Evolutionary conservation across 2,329 filamentous ascomycete species (phyloP).

Genomic region (Fusarium anguioides): DNA sequence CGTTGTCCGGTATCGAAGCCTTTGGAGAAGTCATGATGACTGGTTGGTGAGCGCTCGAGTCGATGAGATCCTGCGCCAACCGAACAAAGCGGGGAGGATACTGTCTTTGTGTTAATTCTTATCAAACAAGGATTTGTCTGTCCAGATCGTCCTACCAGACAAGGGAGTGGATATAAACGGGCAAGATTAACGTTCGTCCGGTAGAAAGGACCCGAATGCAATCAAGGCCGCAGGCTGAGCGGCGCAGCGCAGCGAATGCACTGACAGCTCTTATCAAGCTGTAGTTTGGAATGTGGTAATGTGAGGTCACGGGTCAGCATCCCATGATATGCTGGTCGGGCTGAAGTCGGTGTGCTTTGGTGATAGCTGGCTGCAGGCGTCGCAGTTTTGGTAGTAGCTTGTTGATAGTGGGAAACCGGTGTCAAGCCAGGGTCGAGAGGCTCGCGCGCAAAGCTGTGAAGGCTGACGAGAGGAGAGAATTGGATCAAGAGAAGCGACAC

Average conservation of each 20-base stretch:
- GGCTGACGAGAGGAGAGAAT: conserved; percentile 10
- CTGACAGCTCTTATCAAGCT: conserved; percentile 28
- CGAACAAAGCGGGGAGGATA: conserved; percentile 27
- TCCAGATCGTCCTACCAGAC: conserved; percentile 14
- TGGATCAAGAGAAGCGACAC: conserved; percentile 3
- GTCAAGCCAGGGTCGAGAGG: conserved; percentile 34
- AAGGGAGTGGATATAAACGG: conserved; percentile 28
- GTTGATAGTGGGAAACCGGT: conserved; percentile 40
- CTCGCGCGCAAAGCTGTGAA: conserved; percentile 19
- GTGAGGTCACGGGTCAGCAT: conserved; percentile 40
- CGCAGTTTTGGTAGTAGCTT: conserved; percentile 38
- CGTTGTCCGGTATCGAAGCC: conserved; percentile 5
- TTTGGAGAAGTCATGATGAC: conserved; percentile 34
- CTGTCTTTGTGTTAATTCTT: conserved; percentile 36
- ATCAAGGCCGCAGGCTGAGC: conserved; percentile 2
- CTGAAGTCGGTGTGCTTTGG: conserved; percentile 40
- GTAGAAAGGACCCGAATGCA: conserved; percentile 12
- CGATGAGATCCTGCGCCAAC: conserved; percentile 28
- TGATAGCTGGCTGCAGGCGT: conserved; percentile 37
- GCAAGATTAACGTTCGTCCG: conserved; percentile 12
- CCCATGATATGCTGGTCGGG: conserved; percentile 41
- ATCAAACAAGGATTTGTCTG: conserved; percentile 18
- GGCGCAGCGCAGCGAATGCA: conserved; percentile 8
- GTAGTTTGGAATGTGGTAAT: conserved; percentile 29
- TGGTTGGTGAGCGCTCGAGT: conserved; percentile 22